Base-by-base conservation (phyloP, 2,329 filamentous ascomycete species). In the Talaromyces marneffei region DNA sequence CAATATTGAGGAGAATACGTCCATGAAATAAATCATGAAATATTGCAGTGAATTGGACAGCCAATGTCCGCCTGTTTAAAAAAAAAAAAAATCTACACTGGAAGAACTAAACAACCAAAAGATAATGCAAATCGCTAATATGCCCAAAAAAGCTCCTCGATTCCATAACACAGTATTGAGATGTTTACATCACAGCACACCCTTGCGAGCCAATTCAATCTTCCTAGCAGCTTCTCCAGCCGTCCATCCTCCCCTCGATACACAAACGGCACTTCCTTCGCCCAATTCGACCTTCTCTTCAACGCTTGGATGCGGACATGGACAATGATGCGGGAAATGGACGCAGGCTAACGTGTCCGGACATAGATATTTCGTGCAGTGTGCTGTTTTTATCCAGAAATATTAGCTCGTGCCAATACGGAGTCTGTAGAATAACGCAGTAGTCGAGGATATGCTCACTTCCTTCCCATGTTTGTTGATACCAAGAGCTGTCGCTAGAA, bases 261-360 rank as follows among this genome's bases (percentile, higher is more conserved):
- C 74, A 66, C 79, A 81, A 42, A 81, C 66, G 1, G 77, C 75
- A 64, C 77, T 80, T 37, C 79, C 79, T 57, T 80, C 79, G 10
- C 75, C 77, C n/a, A 81, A 64, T 63, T 81, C 90, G 65, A 91
- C 84, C 72, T 94, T 94, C 66, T 93, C 90, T 71, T 93, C 87
- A 64, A 89, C 80, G 8, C 80, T 77, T 1, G 89, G 87, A 79
- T 89, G 96, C 1, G 91, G 83, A 78, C 94, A 99, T 29, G 94
- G 94, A 76, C 94, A 99, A 77, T 99, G 94, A 74, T 97, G 93
- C 1, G 94, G 92, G 78, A 96, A 94, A 74, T 95, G 88, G 6
- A 99, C 94, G 79, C 94, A 99, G 37, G 92, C 90, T 63, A 99
- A 84, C 0, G 94, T 97, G 66, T 91, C 91, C 2, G 94, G 92